Percentiles rank a stretch among this genome's conserved stretches.
Conservation (phyloP, 106 monocot species). For the Apostasia ramifera region DNA sequence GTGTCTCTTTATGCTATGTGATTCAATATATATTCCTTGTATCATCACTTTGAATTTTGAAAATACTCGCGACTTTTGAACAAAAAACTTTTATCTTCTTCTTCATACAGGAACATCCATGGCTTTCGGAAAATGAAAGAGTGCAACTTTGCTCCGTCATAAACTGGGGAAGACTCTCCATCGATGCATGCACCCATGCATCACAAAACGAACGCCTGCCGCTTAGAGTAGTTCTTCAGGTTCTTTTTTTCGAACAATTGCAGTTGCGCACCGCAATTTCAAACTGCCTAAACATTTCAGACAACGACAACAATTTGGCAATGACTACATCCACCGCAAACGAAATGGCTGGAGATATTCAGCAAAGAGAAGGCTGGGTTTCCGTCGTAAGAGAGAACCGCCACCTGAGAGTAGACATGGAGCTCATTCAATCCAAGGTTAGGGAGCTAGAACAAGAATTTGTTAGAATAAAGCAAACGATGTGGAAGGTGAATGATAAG, state of each 20-base stretch:
- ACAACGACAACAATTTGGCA: constrained; percentile 3
- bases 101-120: constrained; percentile 31
- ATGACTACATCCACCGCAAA: not conserved
- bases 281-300: not conserved
- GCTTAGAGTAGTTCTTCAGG: constrained; percentile 19
- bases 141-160: constrained; percentile 28
- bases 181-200: constrained; percentile 48
- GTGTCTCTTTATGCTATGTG: no score
- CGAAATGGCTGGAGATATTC: not conserved
- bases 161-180: constrained; percentile 33
- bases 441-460: constrained; percentile 40
- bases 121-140: constrained; percentile 31
- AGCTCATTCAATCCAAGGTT: constrained; percentile 36
- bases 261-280: constrained; percentile 25
- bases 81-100: not conserved
- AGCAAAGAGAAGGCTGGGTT: constrained; percentile 19
- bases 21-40: no score
- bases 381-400: constrained; percentile 37
- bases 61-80: no score
- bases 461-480: constrained; percentile 39
- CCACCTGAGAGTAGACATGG: constrained; percentile 40
- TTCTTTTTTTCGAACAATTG: constrained; percentile 35
- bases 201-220: constrained; percentile 29
- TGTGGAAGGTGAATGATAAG: constrained; percentile 25
- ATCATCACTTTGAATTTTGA: no score